Percentiles rank a stretch among this genome's conserved stretches.
Evolutionary conservation across 2,329 filamentous ascomycete genomes (phyloP).

Genomic region (Helicocarpus griseus): DNA sequence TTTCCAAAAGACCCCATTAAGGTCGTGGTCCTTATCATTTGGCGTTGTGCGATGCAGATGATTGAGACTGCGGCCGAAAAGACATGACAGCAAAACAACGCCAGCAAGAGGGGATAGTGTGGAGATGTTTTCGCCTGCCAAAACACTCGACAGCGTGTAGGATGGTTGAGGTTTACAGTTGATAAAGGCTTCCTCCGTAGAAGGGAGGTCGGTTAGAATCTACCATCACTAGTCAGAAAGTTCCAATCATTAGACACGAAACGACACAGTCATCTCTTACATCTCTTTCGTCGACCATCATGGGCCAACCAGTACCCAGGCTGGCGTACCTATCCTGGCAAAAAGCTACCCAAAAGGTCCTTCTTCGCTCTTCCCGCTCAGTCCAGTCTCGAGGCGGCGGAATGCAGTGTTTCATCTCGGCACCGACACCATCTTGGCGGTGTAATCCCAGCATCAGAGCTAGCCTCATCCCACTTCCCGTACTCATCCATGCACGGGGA

Average conservation of each 20-base stretch:
- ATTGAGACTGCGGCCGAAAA: slow-evolving; percentile 83
- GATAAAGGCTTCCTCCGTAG: slow-evolving; percentile 75
- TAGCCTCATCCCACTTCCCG: slow-evolving; percentile 69
- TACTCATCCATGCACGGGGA: slow-evolving; percentile 87
- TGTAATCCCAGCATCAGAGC: slow-evolving; percentile 90
- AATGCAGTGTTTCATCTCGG: slow-evolving; percentile 89
- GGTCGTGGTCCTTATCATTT: slow-evolving; percentile 73
- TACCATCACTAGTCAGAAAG: slow-evolving; percentile 17
- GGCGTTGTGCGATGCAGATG: slow-evolving; percentile 81
- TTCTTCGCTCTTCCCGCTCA: slow-evolving; percentile 77
- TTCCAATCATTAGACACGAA: background rate
- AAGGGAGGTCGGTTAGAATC: slow-evolving; percentile 75
- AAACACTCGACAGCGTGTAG: slow-evolving; percentile 47
- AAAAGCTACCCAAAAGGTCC: slow-evolving; percentile 94
- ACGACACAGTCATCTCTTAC: slow-evolving; percentile 30
- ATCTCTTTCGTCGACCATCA: slow-evolving; percentile 85
- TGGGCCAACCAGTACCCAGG: slow-evolving; percentile 94
- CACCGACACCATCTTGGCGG: slow-evolving; percentile 66
- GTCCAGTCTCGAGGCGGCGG: slow-evolving; percentile 85
- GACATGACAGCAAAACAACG: slow-evolving; percentile 72
- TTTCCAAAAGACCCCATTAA: slow-evolving; percentile 94
- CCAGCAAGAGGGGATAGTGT: slow-evolving; percentile 70
- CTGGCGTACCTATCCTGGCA: slow-evolving; percentile 86
- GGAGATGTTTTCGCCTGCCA: slow-evolving; percentile 58
- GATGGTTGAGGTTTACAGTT: slow-evolving; percentile 67